Percentiles rank a stretch among this genome's conserved stretches.
phyloP scores from a whole-genome alignment of 1,284 basidiomycete species.

The Melampsora abietis-canadensis region DNA sequence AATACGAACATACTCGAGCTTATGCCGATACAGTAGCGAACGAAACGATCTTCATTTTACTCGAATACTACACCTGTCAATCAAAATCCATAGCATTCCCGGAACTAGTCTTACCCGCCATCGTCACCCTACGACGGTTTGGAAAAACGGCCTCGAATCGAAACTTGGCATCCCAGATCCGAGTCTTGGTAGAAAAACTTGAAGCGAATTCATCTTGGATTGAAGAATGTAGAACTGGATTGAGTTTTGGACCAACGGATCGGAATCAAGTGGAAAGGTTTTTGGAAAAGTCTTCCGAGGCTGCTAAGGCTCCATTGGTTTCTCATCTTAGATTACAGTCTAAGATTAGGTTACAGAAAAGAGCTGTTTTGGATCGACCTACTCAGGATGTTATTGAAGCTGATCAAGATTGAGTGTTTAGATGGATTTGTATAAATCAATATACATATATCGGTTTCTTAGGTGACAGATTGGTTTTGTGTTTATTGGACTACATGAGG shows the following conservation, averaged over 20 bases:
- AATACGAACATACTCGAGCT: constrained; percentile 82
- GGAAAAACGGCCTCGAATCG: constrained; percentile 58
- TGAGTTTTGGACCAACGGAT: constrained; percentile 16
- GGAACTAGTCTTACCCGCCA: constrained; percentile 80
- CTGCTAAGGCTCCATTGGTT: constrained; percentile 12
- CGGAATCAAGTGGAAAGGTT: constrained; percentile 7
- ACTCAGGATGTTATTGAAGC: constrained; percentile 3
- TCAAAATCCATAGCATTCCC: constrained; percentile 80
- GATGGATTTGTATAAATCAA: too few species aligned
- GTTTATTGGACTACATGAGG: too few species aligned
- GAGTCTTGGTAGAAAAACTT: constrained; percentile 31
- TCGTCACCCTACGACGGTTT: constrained; percentile 67
- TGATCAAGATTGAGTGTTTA: background rate
- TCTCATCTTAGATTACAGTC: constrained; percentile 26
- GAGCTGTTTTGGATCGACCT: constrained; percentile 23
- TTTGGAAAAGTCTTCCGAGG: background rate
- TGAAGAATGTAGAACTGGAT: background rate
- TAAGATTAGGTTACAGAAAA: constrained; percentile 30
- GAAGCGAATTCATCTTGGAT: constrained; percentile 28
- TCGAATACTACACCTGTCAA: constrained; percentile 69
- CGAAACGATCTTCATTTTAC: constrained; percentile 72
- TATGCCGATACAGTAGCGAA: constrained; percentile 80
- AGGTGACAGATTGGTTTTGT: too few species aligned
- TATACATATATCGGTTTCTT: too few species aligned
- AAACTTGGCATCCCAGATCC: constrained; percentile 13